These are phyloP conservation scores for Aphanomyces invadans DNA, from an alignment of 352 stramenopile genomes.

Conservation along the genomic window DNA sequence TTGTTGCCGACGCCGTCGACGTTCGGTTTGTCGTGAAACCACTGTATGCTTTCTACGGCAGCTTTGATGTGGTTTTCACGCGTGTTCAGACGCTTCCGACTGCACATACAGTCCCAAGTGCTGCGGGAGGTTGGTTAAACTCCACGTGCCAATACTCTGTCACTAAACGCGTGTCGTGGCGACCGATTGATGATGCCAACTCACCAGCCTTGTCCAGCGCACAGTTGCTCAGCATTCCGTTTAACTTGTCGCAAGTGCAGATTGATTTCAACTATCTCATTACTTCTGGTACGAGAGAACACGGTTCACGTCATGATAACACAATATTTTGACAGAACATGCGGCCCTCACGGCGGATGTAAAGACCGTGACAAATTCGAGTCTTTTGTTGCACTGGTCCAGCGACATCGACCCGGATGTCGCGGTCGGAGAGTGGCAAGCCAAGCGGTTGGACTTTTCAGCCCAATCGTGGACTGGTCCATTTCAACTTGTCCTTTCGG, in stretches of 20 bases:
- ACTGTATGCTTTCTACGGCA: neutral
- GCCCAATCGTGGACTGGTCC: neutral
- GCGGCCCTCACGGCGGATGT: neutral
- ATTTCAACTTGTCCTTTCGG: neutral
- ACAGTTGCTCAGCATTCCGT: neutral
- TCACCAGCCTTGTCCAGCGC: neutral
- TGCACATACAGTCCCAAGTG: too few species aligned
- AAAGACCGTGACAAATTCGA: neutral
- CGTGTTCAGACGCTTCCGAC: neutral
- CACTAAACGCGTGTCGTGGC: too few species aligned
- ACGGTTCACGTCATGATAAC: too few species aligned
- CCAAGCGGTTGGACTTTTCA: neutral
- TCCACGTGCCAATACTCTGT: neutral
- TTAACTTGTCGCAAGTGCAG: neutral
- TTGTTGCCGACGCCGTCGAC: neutral
- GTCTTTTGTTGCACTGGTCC: neutral
- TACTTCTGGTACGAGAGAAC: neutral
- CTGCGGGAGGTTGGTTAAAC: neutral
- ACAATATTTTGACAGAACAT: too few species aligned
- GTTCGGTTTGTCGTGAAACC: neutral
- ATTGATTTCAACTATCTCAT: neutral
- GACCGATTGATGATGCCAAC: neutral
- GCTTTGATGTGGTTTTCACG: neutral
- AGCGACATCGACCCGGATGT: neutral
- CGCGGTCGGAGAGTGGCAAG: neutral